Conservation (phyloP, 2,329 filamentous ascomycete species). For the Fusarium sp. region DNA sequence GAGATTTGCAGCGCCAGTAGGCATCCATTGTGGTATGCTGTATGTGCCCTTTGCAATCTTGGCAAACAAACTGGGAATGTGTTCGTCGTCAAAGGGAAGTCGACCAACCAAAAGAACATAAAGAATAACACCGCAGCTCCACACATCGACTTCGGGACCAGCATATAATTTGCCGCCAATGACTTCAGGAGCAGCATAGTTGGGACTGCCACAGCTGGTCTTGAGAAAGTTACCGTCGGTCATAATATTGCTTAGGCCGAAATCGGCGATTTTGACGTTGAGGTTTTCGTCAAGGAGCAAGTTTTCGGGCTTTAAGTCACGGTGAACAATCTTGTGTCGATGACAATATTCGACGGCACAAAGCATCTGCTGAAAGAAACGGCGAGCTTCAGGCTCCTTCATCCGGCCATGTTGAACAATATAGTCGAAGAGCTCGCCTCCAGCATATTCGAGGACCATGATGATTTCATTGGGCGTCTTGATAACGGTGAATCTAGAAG, state of each 20-base stretch:
- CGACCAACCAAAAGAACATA: conserved; percentile 84
- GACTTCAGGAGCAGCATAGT: conserved; percentile 97
- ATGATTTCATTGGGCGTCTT: conserved; percentile 95
- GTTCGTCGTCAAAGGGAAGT: conserved; percentile 96
- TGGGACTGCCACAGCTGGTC: conserved; percentile 97
- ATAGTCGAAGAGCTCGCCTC: conserved; percentile 96
- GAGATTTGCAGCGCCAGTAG: conserved; percentile 79
- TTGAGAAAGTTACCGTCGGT: conserved; percentile 99
- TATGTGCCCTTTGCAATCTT: conserved; percentile 97
- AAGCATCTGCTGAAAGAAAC: conserved; percentile 99
- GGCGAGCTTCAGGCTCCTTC: conserved; percentile 89
- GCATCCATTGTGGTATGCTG: conserved; percentile 90
- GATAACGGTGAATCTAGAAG: conserved; percentile 86
- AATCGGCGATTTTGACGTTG: conserved; percentile 99
- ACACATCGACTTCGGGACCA: conserved; percentile 96
- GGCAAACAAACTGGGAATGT: conserved; percentile 96
- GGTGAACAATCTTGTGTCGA: conserved; percentile 97
- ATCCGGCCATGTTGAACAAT: conserved; percentile 94
- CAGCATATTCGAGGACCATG: conserved; percentile 98
- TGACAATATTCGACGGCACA: conserved; percentile 99
- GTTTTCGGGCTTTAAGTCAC: conserved; percentile 97
- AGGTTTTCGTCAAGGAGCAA: conserved; percentile 92
- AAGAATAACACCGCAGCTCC: conserved; percentile 94
- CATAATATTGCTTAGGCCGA: conserved; percentile 99
- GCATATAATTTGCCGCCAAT: conserved; percentile 98